A percentile compares a stretch with the other conserved stretches of the same genome.
Evolutionary conservation across 2,329 filamentous ascomycete species (phyloP).

Genomic region (Sphaerulina vaccinii): DNA sequence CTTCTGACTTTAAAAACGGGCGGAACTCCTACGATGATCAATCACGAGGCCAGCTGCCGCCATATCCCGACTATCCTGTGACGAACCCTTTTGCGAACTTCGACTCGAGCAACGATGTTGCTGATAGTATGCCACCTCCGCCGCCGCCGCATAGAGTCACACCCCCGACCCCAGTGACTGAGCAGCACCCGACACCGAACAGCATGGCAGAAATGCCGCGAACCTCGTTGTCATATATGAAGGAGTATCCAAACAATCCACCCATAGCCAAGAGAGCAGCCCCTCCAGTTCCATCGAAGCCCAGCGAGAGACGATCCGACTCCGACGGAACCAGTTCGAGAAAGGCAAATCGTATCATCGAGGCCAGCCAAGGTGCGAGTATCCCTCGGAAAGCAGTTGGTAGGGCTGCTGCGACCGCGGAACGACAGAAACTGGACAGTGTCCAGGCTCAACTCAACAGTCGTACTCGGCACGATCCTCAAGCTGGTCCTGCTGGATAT

Average conservation of each 20-base stretch:
- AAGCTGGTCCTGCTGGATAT: conserved; percentile 13
- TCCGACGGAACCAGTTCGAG: conserved; percentile 22
- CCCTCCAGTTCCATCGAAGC: conserved; percentile 27
- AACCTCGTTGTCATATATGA: conserved; percentile 44
- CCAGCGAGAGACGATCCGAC: conserved; percentile 25
- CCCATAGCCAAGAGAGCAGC: conserved; percentile 34
- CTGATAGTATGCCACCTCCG: conserved; percentile 26
- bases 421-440: conserved; percentile 37
- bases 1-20: conserved; percentile 31
- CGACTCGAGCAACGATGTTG: conserved; percentile 31
- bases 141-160: conserved; percentile 28
- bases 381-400: conserved; percentile 40
- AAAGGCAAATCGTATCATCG: conserved; percentile 26
- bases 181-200: conserved; percentile 3
- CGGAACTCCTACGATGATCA: conserved; percentile 18
- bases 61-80: conserved; percentile 36
- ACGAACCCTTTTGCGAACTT: conserved; percentile 30
- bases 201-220: conserved; percentile 19
- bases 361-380: conserved; percentile 22
- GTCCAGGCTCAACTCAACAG: conserved; percentile 24
- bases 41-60: conserved; percentile 21
- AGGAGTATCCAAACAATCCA: conserved; percentile 48
- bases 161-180: conserved; percentile 11
- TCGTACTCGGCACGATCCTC: conserved; percentile 17
- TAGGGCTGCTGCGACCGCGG: conserved; percentile 33